Evolutionary conservation across 306 rosid species (phyloP).

Genomic region (Biancaea sappan): DNA sequence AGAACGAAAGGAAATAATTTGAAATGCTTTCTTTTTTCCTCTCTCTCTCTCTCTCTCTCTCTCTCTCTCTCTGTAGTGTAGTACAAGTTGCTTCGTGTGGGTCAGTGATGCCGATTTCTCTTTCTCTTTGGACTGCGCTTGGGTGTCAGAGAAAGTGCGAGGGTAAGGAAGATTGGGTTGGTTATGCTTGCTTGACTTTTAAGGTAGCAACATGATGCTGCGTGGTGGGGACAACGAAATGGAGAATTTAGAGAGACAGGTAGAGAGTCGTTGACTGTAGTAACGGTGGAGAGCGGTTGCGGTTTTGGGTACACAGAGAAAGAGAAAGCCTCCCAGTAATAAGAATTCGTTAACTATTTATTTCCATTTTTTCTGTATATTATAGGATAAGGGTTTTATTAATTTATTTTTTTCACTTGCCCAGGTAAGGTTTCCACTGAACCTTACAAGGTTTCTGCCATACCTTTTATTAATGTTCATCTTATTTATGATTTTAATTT

Average conservation of each 20-base stretch:
- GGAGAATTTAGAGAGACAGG: neutral
- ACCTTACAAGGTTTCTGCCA: conserved; percentile 31
- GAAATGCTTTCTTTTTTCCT: conserved; percentile 20
- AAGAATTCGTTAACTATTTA: too few relatives aligned
- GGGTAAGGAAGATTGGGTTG: conserved; percentile 6
- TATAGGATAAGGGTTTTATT: neutral
- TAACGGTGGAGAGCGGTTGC: neutral
- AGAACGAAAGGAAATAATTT: conserved; percentile 19
- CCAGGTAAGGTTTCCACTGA: neutral
- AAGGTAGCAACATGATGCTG: conserved; percentile 46
- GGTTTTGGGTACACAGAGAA: neutral
- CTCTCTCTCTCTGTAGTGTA: conserved; percentile 28
- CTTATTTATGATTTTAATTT: conserved; percentile 1
- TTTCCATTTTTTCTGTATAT: neutral
- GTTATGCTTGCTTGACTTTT: conserved; percentile 63
- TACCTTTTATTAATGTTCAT: neutral
- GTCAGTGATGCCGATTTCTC: conserved; percentile 29
- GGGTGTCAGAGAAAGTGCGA: conserved; percentile 34
- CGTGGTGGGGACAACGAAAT: conserved; percentile 31
- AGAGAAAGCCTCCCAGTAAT: neutral
- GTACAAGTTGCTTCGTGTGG: conserved; percentile 39
- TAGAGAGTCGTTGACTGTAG: neutral
- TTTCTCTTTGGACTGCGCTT: neutral
- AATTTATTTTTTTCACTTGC: neutral
- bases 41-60: conserved; percentile 29